Percentiles rank a stretch among this genome's conserved stretches.
phyloP scores from a whole-genome alignment of 169 alveolate genomes.

The Cryptosporidium tyzzeri region DNA sequence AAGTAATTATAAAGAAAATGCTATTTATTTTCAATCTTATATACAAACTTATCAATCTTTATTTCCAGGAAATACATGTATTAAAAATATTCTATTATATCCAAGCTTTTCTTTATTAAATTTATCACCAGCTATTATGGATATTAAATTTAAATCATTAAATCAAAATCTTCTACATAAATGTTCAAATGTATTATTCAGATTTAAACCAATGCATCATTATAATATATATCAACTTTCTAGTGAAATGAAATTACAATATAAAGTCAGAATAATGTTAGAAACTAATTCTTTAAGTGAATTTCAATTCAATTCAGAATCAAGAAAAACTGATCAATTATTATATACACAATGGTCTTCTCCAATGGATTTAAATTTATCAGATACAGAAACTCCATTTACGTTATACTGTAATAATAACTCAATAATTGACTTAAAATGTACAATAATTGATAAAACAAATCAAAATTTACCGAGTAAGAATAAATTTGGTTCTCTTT shows the following conservation, averaged over 20 bases:
- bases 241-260: conserved; percentile 30
- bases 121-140: conserved; percentile 46
- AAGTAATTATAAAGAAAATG: conserved; percentile 10
- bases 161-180: not conserved
- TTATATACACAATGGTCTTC: conserved; percentile 51
- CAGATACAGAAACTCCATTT: conserved; percentile 27
- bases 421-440: conserved; percentile 48
- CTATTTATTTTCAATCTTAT: conserved; percentile 55
- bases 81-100: conserved; percentile 18
- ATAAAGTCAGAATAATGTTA: conserved; percentile 30
- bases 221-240: conserved; percentile 63
- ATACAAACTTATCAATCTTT: conserved; percentile 36
- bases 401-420: conserved; percentile 10
- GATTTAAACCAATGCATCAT: conserved; percentile 36
- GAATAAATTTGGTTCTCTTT: not conserved
- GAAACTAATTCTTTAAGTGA: not conserved
- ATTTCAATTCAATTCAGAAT: not conserved
- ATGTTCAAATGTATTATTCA: conserved; percentile 10
- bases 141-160: conserved; percentile 13
- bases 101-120: conserved; percentile 43
- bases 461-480: too few relatives aligned
- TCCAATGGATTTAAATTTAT: conserved; percentile 15
- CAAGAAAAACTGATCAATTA: not conserved
- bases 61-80: conserved; percentile 38
- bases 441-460: conserved; percentile 13